Evolutionary conservation across 1,139 yeast genomes (phyloP).

Genomic region (Diutina neorugosa): DNA sequence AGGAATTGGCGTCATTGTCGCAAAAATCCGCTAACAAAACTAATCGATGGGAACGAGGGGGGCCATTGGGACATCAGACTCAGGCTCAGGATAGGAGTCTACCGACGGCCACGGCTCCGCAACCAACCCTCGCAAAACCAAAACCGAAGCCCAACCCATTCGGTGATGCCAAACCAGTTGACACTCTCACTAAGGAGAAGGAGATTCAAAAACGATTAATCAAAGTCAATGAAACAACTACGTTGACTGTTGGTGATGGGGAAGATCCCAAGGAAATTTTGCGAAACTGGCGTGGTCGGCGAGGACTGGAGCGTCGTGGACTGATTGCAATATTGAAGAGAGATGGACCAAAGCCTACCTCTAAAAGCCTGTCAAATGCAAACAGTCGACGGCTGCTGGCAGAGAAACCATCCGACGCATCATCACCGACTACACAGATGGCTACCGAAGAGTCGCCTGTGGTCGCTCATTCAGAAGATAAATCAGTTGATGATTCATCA

Average conservation of each 20-base stretch:
- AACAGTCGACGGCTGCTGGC: not conserved
- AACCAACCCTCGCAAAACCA: not conserved
- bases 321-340: not conserved
- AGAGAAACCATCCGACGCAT: no score
- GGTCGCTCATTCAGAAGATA: no score
- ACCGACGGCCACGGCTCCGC: not conserved
- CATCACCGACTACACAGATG: no score
- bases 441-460: no score
- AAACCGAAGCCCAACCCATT: conserved; percentile 30
- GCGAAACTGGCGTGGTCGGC: not conserved
- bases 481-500: not conserved
- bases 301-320: not conserved
- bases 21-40: not conserved
- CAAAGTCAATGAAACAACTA: conserved; percentile 45
- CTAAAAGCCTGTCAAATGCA: not conserved
- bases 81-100: not conserved
- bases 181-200: conserved; percentile 29
- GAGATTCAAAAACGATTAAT: conserved; percentile 38
- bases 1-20: conserved; percentile 9
- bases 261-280: not conserved
- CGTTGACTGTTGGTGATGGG: conserved; percentile 30
- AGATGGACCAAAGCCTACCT: not conserved
- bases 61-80: not conserved
- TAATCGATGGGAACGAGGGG: not conserved
- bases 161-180: conserved; percentile 42